These are phyloP conservation scores for Combretum micranthum DNA, from an alignment of 345 rosid species.

Conservation along the genomic window DNA sequence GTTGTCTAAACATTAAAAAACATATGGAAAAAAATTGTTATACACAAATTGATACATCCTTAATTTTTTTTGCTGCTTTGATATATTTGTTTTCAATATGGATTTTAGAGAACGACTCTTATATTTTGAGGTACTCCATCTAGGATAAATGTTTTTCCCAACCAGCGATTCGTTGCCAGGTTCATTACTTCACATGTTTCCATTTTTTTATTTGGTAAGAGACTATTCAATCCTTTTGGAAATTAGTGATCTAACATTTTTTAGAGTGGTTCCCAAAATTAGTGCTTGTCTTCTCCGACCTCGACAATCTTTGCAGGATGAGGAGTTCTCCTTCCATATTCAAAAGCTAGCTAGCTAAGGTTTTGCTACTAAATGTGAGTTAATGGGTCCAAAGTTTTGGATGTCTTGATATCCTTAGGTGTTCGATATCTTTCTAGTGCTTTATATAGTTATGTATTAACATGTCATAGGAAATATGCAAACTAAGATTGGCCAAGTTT, in stretches of 20 bases:
- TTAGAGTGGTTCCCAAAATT: not conserved
- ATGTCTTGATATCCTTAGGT: conserved; percentile 35
- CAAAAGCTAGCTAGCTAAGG: conserved; percentile 72
- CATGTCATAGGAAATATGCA: not conserved
- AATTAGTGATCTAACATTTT: too few relatives aligned
- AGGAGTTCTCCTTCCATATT: conserved; percentile 80
- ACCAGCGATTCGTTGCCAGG: too few relatives aligned
- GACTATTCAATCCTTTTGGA: not conserved
- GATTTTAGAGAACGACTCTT: too few relatives aligned
- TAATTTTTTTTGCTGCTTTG: too few relatives aligned
- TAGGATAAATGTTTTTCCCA: too few relatives aligned
- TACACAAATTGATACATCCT: too few relatives aligned
- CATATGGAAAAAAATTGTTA: too few relatives aligned
- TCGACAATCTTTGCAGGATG: conserved; percentile 55
- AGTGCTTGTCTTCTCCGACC: conserved; percentile 3
- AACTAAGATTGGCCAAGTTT: not conserved
- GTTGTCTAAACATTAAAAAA: too few relatives aligned
- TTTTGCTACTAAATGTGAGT: conserved; percentile 47
- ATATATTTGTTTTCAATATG: too few relatives aligned
- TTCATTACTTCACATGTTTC: too few relatives aligned
- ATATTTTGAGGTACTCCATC: too few relatives aligned
- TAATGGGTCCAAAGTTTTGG: conserved; percentile 62
- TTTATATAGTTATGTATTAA: not conserved
- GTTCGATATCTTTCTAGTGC: not conserved
- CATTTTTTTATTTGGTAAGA: not conserved